Base-by-base conservation (phyloP, 768 basidiomycete species). In the Phallus indusiatus region DNA sequence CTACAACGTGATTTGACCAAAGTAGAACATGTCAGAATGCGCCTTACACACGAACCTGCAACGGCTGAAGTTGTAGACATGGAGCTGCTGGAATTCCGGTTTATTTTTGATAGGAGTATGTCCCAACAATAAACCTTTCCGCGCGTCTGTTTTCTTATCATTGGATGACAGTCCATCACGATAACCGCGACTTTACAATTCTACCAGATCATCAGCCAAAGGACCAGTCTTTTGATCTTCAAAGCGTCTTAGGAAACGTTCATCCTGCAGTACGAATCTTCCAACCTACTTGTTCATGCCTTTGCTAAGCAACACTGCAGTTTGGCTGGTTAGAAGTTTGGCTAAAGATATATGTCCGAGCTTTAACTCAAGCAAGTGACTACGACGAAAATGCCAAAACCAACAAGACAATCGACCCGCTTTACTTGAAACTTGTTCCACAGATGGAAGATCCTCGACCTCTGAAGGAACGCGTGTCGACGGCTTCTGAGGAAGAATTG, bases 141-240 rank as follows among this genome's bases (percentile, higher is more conserved):
- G 50, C 12, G 55, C 51, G 35, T n/a, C 14, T 47, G 54, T 20
- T 34, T n/a, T 33, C 22, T 53, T 53, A 18, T 20, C 57, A 12
- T 14, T 33, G 50, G 56, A 18, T 64, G 61, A n/a, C 65, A 88
- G 85, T 76, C 58, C 88, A 93, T 63, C 77, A 85, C 57, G 93
- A 95, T 70, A 94, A 95, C 69, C 86, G 93, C 8, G 93, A 95
- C 72, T 85, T 87, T 64, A 76, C 77, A 42, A 83, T 93, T 51
- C 72, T 94, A 22, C 81, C 87, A 7, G 84, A 84, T 68, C 88
- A 90, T 64, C 92, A 94, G 65, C 88, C 89, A 0, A 73, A 67
- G 47, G 70, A 67, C 36, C 74, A 72, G 20, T 71, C 78, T 5
- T 77, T 92, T 57, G 78, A 85, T 63, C 73, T 82, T 54, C 88